Evolutionary conservation across 2,329 filamentous ascomycete genomes (phyloP).

Genomic region (Metarhizium humberi): DNA sequence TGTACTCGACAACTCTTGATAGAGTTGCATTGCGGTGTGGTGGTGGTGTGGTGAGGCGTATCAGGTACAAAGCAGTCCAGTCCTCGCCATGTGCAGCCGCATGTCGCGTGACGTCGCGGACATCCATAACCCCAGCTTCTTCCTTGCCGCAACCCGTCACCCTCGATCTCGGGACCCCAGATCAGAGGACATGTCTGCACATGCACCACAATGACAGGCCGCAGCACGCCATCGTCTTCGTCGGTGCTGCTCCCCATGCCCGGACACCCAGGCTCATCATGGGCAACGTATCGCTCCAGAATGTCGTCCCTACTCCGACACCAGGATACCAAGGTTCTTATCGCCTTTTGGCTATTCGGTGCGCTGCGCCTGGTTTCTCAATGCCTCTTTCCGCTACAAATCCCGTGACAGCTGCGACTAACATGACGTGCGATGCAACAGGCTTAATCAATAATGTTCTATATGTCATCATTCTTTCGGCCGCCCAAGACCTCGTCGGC

Average conservation of each 20-base stretch:
- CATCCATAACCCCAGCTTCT: too few species aligned
- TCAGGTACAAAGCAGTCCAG: too few species aligned
- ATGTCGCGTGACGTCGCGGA: not conserved
- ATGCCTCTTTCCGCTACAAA: too few species aligned
- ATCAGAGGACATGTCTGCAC: not conserved
- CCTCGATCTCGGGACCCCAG: not conserved
- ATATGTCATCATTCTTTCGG: slow-evolving; percentile 93
- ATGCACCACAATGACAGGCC: slow-evolving; percentile 21
- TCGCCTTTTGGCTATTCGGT: slow-evolving; percentile 95
- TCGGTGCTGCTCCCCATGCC: slow-evolving; percentile 46
- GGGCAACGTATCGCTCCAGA: slow-evolving; percentile 63
- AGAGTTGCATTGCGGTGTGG: too few species aligned
- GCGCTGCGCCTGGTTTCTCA: slow-evolving; percentile 10
- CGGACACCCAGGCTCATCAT: slow-evolving; percentile 54
- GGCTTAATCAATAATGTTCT: slow-evolving; percentile 84
- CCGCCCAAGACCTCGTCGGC: slow-evolving; percentile 90
- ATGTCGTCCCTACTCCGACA: slow-evolving; percentile 54
- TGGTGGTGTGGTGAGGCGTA: too few species aligned
- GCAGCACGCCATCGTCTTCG: slow-evolving; percentile 31
- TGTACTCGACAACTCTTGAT: too few species aligned
- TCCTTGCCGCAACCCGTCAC: not conserved
- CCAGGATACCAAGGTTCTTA: slow-evolving; percentile 60
- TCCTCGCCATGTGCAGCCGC: not conserved
- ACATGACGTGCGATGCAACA: slow-evolving; percentile 6
- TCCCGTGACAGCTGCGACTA: not conserved